Base-by-base conservation (phyloP, 2,329 filamentous ascomycete species). In the Coccinonectria pachysandricola region DNA sequence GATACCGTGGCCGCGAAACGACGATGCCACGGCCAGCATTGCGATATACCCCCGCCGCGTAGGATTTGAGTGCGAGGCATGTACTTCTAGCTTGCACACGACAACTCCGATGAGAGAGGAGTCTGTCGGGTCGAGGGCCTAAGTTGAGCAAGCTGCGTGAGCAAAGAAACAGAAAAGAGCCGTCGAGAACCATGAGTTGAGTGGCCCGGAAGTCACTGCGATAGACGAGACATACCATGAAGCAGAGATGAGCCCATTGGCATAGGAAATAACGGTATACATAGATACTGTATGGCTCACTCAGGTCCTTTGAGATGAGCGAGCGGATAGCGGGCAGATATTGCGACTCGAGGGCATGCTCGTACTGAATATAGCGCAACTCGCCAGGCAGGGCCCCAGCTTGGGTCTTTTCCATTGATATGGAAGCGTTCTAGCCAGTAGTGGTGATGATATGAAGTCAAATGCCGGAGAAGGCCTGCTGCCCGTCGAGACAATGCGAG, bases 211-310 rank as follows among this genome's bases (percentile, higher is more conserved):
- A n/a, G n/a, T n/a, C n/a, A n/a, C n/a, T n/a, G n/a, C n/a, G 21
- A 9, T 21, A 16, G 11, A 26, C n/a, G 15, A 11, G 10, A 36
- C 46, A 34, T 17, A 88, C 86, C 76, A 96, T 83, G 57, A 85
- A 96, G 57, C 91, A 98, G n/a, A 98, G 63, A 49, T 96, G 80
- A 5, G 83, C 82, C 91, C 91, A 98, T 69, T 96, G 86, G 51
- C 92, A 94, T 11, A 98, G 64, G 47, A 98, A 98, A 55, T 98
- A 98, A 16, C 91, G 77, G 56, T 96, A 98, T 32, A 98, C 91
- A 61, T 98, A 98, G 52, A 98, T 96, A 59, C 88, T 96, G 56
- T 98, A 98, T 2, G 91, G 91, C 56, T 98, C 91, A 43, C 88
- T 96, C 25, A 98, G 69, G 52, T 96, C 91, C 48, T 88, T 93